Evolutionary conservation across 78 protist species (phyloP), one percentile per base, ranked within the genome.

Genomic region (Parvularia atlantis): DNA sequence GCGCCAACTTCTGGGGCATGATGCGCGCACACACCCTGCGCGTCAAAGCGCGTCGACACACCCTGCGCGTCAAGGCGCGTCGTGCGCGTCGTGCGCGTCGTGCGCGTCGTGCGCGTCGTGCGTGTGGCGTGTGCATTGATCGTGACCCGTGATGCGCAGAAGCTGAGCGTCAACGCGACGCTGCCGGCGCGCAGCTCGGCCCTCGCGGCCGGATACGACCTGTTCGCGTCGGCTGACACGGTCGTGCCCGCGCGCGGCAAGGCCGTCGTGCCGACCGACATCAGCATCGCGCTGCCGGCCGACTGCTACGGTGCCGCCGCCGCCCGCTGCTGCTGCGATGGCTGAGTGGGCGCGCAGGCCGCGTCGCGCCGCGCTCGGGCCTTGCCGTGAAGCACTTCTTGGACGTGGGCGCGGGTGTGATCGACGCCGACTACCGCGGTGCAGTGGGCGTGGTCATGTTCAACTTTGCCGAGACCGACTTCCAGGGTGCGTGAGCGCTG

Each of bases 161-260:
- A n/a, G n/a, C n/a, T n/a, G n/a, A n/a, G n/a, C n/a, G n/a, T n/a
- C n/a, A 52, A 69, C 19, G 93, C 93, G 2, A 39, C 35, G 11
- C 40, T 83, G 30, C 93, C 93, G 16, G 30, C 19, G 19, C 75
- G 88, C 26, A 90, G 79, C 14, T 24, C 81, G 6, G 41, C 59
- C 22, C 46, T 14, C 39, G 83, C 93, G 0, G 93, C 93, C 3
- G 93, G 93, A 20, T 89, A 85, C 64, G 93, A 89, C 59, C 73
- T 89, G 16, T 84, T 76, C 56, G 57, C 67, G 75, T 66, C 28
- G 0, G 80, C 37, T 40, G 89, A 79, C 24, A 26, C 26, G 36
- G 56, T 63, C 28, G 68, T 87, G 19, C 70, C 78, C 3, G 86
- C 92, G 0, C 84, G 58, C 20, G 91, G 90, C 26, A 84, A 89